Evolutionary conservation across 202 grass and related monocot species (phyloP).

Genomic region (Brachypodium distachyon): DNA sequence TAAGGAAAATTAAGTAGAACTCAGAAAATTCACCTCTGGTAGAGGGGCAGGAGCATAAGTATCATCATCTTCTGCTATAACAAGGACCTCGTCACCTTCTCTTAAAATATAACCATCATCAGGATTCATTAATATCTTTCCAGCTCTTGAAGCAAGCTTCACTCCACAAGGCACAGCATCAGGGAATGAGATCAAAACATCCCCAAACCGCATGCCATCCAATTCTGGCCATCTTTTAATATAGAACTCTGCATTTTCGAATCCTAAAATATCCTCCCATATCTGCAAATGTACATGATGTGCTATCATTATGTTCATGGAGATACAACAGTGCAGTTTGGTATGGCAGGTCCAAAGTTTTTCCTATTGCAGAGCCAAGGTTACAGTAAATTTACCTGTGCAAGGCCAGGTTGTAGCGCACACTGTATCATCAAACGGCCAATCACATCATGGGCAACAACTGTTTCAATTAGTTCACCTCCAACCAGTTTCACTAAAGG

Average conservation of each 20-base stretch:
- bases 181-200: slow-evolving; percentile 90
- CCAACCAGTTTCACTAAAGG: slow-evolving; percentile 96
- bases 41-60: slow-evolving; percentile 70
- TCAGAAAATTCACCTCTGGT: slow-evolving; percentile 46
- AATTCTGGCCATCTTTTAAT: slow-evolving; percentile 93
- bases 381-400: slow-evolving; percentile 57
- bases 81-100: slow-evolving; percentile 87
- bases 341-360: neutral
- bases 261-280: slow-evolving; percentile 99
- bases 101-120: slow-evolving; percentile 78
- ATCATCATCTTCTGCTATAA: slow-evolving; percentile 98
- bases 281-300: slow-evolving; percentile 45
- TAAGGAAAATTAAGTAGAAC: neutral
- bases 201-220: slow-evolving; percentile 77
- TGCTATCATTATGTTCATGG: neutral
- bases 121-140: slow-evolving; percentile 87
- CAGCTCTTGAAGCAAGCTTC: slow-evolving; percentile 68
- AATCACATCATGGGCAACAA: slow-evolving; percentile 98
- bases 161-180: slow-evolving; percentile 93
- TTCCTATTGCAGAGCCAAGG: neutral
- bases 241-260: slow-evolving; percentile 97
- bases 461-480: slow-evolving; percentile 88
- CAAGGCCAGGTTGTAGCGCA: slow-evolving; percentile 92
- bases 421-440: slow-evolving; percentile 99
- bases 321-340: neutral